A percentile compares a stretch with the other conserved stretches of the same genome.
Evolutionary conservation across 208 protist genomes (phyloP).

Genomic region (Leptomonas seymouri): DNA sequence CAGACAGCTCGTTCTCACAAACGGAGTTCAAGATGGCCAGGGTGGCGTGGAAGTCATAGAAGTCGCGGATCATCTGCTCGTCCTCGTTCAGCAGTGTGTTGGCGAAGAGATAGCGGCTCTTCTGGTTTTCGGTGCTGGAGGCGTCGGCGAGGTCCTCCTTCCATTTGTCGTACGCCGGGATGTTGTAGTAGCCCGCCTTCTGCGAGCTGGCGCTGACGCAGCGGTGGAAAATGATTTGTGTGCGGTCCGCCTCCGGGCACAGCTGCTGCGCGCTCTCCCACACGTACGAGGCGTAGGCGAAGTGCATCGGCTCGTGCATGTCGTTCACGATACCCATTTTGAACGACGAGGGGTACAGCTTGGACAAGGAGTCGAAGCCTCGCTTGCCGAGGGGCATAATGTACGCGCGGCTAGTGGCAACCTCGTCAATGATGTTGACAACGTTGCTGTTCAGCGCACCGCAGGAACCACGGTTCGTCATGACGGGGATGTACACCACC

Average conservation of each 20-base stretch:
- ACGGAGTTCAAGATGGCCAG: slow-evolving; percentile 86
- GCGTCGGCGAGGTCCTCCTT: slow-evolving; percentile 74
- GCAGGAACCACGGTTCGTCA: slow-evolving; percentile 90
- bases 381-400: slow-evolving; percentile 87
- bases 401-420: slow-evolving; percentile 53
- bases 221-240: slow-evolving; percentile 87
- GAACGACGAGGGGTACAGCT: slow-evolving; percentile 82
- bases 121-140: slow-evolving; percentile 86
- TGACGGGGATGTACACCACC: slow-evolving; percentile 84
- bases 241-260: slow-evolving; percentile 61
- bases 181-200: slow-evolving; percentile 81
- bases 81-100: slow-evolving; percentile 88
- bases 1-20: slow-evolving; percentile 91
- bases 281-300: slow-evolving; percentile 85
- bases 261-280: slow-evolving; percentile 73
- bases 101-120: slow-evolving; percentile 84
- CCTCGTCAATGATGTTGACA: slow-evolving; percentile 59
- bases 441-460: slow-evolving; percentile 90
- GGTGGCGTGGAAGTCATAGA: slow-evolving; percentile 90
- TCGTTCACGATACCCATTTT: slow-evolving; percentile 86
- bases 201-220: slow-evolving; percentile 83
- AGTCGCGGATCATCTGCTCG: slow-evolving; percentile 86
- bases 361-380: slow-evolving; percentile 84
- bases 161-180: slow-evolving; percentile 84
- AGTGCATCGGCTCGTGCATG: slow-evolving; percentile 91